Percentiles rank a stretch among this genome's conserved stretches.
Evolutionary conservation across 495 filamentous ascomycete species (phyloP).

Genomic region (Aspergillus diversus): DNA sequence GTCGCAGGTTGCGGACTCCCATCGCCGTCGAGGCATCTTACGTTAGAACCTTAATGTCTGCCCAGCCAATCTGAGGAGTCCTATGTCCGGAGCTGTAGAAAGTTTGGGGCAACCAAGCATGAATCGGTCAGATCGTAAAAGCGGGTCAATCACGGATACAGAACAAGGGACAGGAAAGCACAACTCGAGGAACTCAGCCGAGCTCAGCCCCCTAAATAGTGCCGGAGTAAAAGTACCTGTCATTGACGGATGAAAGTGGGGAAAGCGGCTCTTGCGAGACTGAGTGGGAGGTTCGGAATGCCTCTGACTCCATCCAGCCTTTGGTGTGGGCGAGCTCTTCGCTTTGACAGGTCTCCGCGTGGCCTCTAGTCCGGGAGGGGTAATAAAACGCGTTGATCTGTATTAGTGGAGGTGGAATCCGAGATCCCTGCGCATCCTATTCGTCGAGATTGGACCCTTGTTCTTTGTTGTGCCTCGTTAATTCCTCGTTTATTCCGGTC

Average conservation of each 20-base stretch:
- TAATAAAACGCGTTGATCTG: neutral
- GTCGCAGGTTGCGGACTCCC: neutral
- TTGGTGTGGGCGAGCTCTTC: neutral
- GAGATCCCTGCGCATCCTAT: neutral
- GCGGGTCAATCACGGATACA: conserved; percentile 2
- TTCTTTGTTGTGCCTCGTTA: neutral
- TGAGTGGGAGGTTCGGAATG: neutral
- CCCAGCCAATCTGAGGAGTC: neutral
- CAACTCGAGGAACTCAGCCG: neutral
- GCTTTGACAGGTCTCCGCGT: neutral
- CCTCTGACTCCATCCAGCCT: neutral
- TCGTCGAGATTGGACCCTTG: neutral
- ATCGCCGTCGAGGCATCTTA: neutral
- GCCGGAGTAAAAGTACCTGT: neutral
- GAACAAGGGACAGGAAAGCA: neutral
- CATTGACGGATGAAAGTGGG: neutral
- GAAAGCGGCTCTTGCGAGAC: neutral
- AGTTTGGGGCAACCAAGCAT: neutral
- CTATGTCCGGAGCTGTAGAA: neutral
- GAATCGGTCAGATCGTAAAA: neutral
- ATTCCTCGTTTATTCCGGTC: too few species aligned
- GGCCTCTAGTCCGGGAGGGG: neutral
- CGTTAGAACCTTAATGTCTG: neutral
- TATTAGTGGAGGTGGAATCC: neutral
- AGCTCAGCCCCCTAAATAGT: conserved; percentile 1